Evolutionary conservation across 2,329 filamentous ascomycete genomes (phyloP).

Genomic region (Cryphonectria parasitica): DNA sequence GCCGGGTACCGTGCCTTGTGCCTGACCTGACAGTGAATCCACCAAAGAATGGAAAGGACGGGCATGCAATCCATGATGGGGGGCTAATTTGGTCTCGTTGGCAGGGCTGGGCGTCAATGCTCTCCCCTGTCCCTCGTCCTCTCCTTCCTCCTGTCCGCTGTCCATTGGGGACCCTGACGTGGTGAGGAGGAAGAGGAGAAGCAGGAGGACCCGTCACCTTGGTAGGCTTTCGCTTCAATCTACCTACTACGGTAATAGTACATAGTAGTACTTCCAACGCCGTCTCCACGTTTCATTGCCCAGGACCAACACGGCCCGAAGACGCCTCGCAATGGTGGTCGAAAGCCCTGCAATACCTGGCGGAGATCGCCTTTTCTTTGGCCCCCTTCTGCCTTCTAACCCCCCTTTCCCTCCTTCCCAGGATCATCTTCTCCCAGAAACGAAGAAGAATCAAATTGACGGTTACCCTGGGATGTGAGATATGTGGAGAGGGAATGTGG

Average conservation of each 20-base stretch:
- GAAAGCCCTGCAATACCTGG: neutral
- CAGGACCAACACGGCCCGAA: conserved; percentile 5
- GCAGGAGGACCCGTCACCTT: neutral
- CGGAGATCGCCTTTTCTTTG: neutral
- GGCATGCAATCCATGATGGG: neutral
- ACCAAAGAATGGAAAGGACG: neutral
- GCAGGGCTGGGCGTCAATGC: neutral
- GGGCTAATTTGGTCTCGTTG: neutral
- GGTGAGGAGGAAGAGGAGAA: neutral
- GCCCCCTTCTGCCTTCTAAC: neutral
- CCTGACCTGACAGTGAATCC: neutral
- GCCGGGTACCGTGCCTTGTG: neutral
- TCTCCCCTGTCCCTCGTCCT: too few relatives aligned
- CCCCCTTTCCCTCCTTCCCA: neutral
- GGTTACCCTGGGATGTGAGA: neutral
- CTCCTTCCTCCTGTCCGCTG: neutral
- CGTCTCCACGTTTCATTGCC: neutral
- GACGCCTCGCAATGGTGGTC: conserved; percentile 6
- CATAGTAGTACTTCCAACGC: neutral
- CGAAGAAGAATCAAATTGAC: neutral
- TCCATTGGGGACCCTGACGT: neutral
- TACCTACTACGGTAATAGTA: neutral
- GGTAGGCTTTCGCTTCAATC: conserved; percentile 9
- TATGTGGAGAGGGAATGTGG: neutral
- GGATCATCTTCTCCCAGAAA: neutral